phyloP scores from a whole-genome alignment of 2,329 filamentous ascomycete species.

The Triangularia verruculosa region DNA sequence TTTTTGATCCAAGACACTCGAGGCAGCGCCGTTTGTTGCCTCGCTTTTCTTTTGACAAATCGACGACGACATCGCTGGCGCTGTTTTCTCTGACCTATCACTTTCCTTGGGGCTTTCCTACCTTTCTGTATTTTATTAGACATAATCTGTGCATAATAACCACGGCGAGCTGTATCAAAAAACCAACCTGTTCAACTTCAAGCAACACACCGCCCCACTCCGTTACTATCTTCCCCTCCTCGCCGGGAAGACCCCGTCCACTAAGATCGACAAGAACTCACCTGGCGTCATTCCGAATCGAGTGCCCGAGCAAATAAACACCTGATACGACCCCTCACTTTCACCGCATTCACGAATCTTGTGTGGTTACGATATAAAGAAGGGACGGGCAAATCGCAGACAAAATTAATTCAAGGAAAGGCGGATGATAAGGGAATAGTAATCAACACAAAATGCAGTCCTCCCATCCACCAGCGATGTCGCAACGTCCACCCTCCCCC shows the following conservation, averaged over 20 bases:
- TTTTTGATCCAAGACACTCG: background rate
- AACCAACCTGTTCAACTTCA: background rate
- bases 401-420: background rate
- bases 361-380: background rate
- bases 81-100: background rate
- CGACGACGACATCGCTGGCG: background rate
- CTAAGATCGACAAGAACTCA: background rate
- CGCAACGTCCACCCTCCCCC: constrained; percentile 44
- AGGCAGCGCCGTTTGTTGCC: background rate
- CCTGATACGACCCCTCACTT: background rate
- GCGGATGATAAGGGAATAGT: background rate
- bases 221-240: background rate
- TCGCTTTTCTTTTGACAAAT: background rate
- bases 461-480: background rate
- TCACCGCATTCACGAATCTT: background rate
- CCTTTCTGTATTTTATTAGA: background rate
- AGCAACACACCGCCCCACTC: background rate
- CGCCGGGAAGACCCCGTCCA: background rate
- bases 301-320: background rate
- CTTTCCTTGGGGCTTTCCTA: background rate
- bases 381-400: background rate
- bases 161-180: background rate
- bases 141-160: background rate
- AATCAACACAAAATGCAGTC: background rate
- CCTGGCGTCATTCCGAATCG: background rate